phyloP scores from a whole-genome alignment of 129 eudicot species.

The Calendula officinalis region DNA sequence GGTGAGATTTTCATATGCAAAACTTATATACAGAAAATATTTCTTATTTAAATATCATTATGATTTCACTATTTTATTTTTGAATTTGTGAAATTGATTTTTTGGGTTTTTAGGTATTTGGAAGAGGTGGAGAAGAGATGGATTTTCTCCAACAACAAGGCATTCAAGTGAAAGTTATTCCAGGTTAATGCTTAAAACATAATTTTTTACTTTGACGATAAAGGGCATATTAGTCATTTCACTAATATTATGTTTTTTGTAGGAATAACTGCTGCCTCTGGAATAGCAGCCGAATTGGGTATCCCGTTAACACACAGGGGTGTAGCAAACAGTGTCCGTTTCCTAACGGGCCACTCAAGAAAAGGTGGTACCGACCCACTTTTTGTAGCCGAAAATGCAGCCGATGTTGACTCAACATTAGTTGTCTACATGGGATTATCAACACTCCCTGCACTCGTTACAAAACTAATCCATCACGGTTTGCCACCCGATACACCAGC shows the following conservation, averaged over 20 bases:
- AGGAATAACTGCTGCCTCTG: slow-evolving; percentile 98
- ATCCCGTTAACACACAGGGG: slow-evolving; percentile 91
- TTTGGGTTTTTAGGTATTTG: slow-evolving; percentile 58
- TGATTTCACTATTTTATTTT: not conserved
- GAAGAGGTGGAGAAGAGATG: slow-evolving; percentile 97
- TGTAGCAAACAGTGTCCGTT: slow-evolving; percentile 78
- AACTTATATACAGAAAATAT: not conserved
- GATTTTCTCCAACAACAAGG: slow-evolving; percentile 82
- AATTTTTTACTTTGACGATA: not conserved
- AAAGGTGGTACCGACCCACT: slow-evolving; percentile 67
- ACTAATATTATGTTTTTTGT: slow-evolving; percentile 15
- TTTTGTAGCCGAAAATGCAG: slow-evolving; percentile 92
- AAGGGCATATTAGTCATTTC: not conserved
- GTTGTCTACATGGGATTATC: slow-evolving; percentile 96
- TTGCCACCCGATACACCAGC: slow-evolving; percentile 85
- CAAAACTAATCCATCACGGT: slow-evolving; percentile 66
- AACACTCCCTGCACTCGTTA: slow-evolving; percentile 83
- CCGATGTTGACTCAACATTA: slow-evolving; percentile 85
- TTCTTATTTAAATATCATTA: not conserved
- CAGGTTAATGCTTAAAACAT: slow-evolving; percentile 42
- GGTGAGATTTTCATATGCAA: slow-evolving; percentile 42
- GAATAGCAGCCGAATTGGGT: slow-evolving; percentile 86
- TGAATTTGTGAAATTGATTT: not conserved
- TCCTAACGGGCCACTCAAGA: slow-evolving; percentile 73
- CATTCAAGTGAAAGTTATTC: slow-evolving; percentile 77